A percentile compares a stretch with the other conserved stretches of the same genome.
Conservation (phyloP, 345 rosid genomes). For the Sisymbrium irio region DNA sequence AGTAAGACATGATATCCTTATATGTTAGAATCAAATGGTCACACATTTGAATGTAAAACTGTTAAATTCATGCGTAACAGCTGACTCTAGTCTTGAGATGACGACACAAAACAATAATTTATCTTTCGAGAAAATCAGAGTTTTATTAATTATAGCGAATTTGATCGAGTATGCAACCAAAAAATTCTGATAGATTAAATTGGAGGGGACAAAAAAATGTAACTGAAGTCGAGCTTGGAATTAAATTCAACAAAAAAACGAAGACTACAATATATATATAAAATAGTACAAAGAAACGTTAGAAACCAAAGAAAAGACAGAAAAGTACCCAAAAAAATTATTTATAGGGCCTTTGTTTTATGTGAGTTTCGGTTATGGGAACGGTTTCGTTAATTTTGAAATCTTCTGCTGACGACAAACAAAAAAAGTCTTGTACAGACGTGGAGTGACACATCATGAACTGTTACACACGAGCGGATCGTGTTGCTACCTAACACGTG, state of each 20-base stretch:
- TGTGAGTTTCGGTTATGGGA: constrained; percentile 39
- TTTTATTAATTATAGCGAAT: background rate
- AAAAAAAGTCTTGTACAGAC: constrained; percentile 12
- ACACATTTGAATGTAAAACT: constrained; percentile 7
- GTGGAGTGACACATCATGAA: constrained; percentile 33
- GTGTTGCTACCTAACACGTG: constrained; percentile 36
- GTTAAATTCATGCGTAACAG: background rate
- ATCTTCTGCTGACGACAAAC: constrained; percentile 19
- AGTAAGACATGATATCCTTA: background rate
- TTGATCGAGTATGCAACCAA: background rate
- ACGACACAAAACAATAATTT: background rate
- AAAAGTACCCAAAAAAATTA: constrained; percentile 8
- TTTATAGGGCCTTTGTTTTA: constrained; percentile 24
- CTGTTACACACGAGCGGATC: constrained; percentile 36
- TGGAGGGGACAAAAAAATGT: background rate
- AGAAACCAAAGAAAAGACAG: constrained; percentile 20
- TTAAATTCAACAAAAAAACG: background rate
- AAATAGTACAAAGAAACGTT: constrained; percentile 22
- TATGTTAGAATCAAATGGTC: background rate
- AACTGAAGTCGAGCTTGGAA: constrained; percentile 1
- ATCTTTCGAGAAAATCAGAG: background rate
- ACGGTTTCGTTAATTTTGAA: constrained; percentile 38
- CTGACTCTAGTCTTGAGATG: background rate
- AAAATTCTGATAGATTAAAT: background rate
- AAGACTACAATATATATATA: background rate